Percentiles rank a stretch among this genome's conserved stretches.
Evolutionary conservation across 495 filamentous ascomycete genomes (phyloP).

Genomic region (Penicillium bialowiezense): DNA sequence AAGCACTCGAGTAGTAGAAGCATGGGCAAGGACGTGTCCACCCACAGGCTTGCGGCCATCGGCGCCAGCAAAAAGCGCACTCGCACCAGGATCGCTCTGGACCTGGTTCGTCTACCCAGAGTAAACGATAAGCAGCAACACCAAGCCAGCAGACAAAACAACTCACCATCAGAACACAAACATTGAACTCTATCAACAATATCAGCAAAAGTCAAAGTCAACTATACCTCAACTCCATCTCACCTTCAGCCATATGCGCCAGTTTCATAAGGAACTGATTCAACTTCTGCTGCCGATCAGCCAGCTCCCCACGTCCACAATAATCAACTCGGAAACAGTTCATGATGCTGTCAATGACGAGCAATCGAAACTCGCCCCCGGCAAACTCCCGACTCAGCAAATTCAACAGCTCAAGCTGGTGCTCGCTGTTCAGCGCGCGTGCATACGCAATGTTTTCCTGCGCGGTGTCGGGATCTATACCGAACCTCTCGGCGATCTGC

Average conservation of each 20-base stretch:
- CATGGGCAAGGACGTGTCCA: conserved; percentile 78
- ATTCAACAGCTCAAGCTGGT: conserved; percentile 70
- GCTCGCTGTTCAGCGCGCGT: conserved; percentile 71
- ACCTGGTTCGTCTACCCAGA: conserved; percentile 70
- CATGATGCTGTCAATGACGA: conserved; percentile 79
- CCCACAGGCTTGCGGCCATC: conserved; percentile 75
- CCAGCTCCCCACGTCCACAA: conserved; percentile 70
- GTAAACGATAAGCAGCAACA: background rate
- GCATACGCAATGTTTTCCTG: conserved; percentile 77
- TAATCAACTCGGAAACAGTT: conserved; percentile 76
- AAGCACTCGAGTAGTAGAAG: conserved; percentile 70
- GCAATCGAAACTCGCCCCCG: conserved; percentile 65
- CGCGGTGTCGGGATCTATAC: conserved; percentile 60
- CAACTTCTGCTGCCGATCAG: conserved; percentile 74
- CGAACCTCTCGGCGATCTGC: conserved; percentile 75
- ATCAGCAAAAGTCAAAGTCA: conserved; percentile 2
- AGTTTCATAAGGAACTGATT: conserved; percentile 68
- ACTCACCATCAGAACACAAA: conserved; percentile 68
- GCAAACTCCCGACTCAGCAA: conserved; percentile 64
- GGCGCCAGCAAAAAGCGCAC: conserved; percentile 72
- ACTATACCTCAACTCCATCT: conserved; percentile 6
- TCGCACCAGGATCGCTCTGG: conserved; percentile 77
- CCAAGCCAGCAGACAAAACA: background rate
- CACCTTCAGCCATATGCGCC: conserved; percentile 72
- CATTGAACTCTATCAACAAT: conserved; percentile 63